phyloP scores from a whole-genome alignment of 2,329 filamentous ascomycete species.

The Rhinocladiella mackenziei region DNA sequence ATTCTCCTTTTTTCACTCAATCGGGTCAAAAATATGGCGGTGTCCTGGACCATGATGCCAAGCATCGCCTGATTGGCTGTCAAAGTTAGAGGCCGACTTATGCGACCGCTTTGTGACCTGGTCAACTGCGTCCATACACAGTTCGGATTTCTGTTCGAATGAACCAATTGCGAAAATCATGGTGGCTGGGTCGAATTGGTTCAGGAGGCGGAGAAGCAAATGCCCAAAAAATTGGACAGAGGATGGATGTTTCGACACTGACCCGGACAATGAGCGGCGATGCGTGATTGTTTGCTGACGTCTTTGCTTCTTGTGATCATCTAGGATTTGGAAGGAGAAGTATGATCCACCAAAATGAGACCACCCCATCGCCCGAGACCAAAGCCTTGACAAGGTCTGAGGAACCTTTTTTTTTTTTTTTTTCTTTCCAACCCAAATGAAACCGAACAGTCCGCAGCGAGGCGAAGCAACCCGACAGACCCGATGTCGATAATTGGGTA shows the following conservation, averaged over 20 bases:
- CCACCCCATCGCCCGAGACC: not conserved
- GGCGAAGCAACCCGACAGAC: not conserved
- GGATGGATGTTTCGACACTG: not conserved
- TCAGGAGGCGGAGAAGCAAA: not conserved
- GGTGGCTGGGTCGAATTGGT: constrained; percentile 17
- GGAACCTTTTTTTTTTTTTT: too few relatives aligned
- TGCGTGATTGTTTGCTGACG: constrained; percentile 17
- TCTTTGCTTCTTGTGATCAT: constrained; percentile 11
- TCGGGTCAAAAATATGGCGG: constrained; percentile 19
- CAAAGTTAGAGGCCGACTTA: constrained; percentile 15
- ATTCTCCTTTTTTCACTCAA: constrained; percentile 4
- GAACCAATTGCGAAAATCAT: constrained; percentile 5
- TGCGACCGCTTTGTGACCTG: constrained; percentile 26
- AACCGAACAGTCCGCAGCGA: not conserved
- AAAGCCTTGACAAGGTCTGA: too few relatives aligned
- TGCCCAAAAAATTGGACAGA: not conserved
- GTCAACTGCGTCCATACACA: constrained; percentile 6
- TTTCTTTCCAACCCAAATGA: not conserved
- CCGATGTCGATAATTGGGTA: too few relatives aligned
- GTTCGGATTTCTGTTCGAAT: not conserved
- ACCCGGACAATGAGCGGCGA: constrained; percentile 9
- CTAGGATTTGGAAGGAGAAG: constrained; percentile 99
- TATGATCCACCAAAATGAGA: constrained; percentile 53
- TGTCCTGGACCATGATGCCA: constrained; percentile 17
- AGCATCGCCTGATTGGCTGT: constrained; percentile 23